Evolutionary conservation across 2,329 filamentous ascomycete species (phyloP).

Genomic region (Penicillium sp.): DNA sequence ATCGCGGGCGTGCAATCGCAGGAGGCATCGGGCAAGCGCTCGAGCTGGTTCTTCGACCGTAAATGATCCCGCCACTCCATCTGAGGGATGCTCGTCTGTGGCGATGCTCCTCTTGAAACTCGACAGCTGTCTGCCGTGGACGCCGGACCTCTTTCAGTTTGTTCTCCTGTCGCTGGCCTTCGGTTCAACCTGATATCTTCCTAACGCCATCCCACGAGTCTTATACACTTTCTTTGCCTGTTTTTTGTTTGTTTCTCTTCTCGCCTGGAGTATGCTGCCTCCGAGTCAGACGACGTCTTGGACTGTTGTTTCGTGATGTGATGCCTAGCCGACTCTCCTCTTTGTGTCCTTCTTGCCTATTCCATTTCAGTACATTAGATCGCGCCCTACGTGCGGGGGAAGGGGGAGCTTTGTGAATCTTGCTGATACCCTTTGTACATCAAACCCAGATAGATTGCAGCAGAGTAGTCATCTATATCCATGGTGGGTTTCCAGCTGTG

Average conservation of each 20-base stretch:
- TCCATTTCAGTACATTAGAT: slow-evolving; percentile 28
- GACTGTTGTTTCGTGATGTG: background rate
- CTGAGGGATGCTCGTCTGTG: slow-evolving; percentile 18
- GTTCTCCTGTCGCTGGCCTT: slow-evolving; percentile 24
- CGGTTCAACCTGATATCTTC: slow-evolving; percentile 18
- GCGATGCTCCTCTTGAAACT: slow-evolving; percentile 19
- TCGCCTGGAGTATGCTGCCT: background rate
- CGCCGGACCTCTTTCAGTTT: slow-evolving; percentile 22
- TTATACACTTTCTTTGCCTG: slow-evolving; percentile 12
- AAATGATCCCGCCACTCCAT: slow-evolving; percentile 35
- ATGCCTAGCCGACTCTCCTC: slow-evolving; percentile 6
- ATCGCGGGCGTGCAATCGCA: slow-evolving; percentile 64
- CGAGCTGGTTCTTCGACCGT: slow-evolving; percentile 55
- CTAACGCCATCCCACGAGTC: slow-evolving; percentile 27
- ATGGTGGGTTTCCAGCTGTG: slow-evolving; percentile 10
- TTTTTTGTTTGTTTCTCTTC: background rate
- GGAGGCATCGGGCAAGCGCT: slow-evolving; percentile 65
- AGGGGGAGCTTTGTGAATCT: slow-evolving; percentile 22
- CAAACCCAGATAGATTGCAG: slow-evolving; percentile 30
- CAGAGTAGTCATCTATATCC: slow-evolving; percentile 13
- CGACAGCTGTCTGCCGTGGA: slow-evolving; percentile 19
- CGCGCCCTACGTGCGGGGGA: slow-evolving; percentile 19
- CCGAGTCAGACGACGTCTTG: background rate
- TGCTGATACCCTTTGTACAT: slow-evolving; percentile 32
- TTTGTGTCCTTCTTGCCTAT: slow-evolving; percentile 1